Evolutionary conservation across 108 stramenopile genomes (phyloP), one percentile per base, ranked within the genome.

Genomic region (Cylindrotheca fusiformis): DNA sequence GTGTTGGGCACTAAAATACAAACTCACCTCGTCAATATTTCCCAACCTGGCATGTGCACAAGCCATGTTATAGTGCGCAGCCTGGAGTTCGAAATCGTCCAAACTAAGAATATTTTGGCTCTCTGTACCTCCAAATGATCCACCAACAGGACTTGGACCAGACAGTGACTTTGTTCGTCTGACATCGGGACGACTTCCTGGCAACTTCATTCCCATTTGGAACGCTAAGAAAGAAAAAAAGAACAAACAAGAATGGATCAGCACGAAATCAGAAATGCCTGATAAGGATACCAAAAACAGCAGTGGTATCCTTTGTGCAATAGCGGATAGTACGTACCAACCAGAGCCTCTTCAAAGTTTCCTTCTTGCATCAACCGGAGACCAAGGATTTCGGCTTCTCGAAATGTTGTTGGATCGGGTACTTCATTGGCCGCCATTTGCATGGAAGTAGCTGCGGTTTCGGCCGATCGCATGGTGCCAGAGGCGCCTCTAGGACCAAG

Each of bases 11-110:
- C n/a, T n/a, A 12, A 19, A 57, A 41, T 17, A 48, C 8, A 20
- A 12, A 69, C 74, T 4, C 36, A 72, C 78, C 29, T 88, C 87
- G 14, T 68, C 75, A 2, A 83, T 53, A 57, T 84, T 74, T 17
- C 81, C 79, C 33, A 91, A 63, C 48, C 79, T 52, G 2, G 90
- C 75, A 55, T 91, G 67, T 26, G 85, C 81, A 63, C 90, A 91
- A 0, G 90, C 90, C 58, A 91, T 78, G 48, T 91, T 91, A 72
- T 91, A 91, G 60, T 91, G 83, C 6, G 83, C 90, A 8, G 90
- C 86, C 61, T 91, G 90, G 10, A 80, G 67, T 76, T 91, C 90
- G 68, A 86, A 88, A 64, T 91, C 87, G 51, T 88, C 87, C 60
- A 91, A 72, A 6, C 71, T 64, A 28, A 62, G 68, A 14, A 86